Evolutionary conservation across 2,329 filamentous ascomycete genomes (phyloP).

Genomic region (Amylocarpus encephaloides): DNA sequence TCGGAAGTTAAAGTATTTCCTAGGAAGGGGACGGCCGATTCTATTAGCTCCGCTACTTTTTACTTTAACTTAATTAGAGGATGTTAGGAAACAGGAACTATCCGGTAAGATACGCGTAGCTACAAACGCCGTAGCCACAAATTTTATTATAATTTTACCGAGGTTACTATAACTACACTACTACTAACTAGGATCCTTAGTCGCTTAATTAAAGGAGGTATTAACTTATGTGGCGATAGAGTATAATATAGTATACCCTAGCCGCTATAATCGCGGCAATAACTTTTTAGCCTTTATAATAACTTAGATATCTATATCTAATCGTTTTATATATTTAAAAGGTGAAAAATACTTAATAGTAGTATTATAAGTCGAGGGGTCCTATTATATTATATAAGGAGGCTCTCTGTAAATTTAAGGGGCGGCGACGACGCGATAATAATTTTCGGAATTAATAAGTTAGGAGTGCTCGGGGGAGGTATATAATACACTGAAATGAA

Average conservation of each 20-base stretch:
- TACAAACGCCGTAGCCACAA: too few relatives aligned
- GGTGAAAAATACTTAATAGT: slow-evolving; percentile 5
- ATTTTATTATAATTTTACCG: not conserved
- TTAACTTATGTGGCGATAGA: not conserved
- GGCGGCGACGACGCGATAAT: slow-evolving; percentile 12
- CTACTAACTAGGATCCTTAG: slow-evolving; percentile 1
- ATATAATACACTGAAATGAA: slow-evolving; percentile 4
- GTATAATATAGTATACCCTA: not conserved
- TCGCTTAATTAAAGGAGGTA: slow-evolving; percentile 4
- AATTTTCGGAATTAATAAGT: slow-evolving; percentile 5
- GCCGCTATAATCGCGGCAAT: slow-evolving; percentile 1
- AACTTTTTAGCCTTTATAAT: slow-evolving; percentile 1
- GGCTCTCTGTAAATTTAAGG: slow-evolving; percentile 2
- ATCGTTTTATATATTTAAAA: slow-evolving; percentile 1
- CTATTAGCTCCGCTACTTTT: too few relatives aligned
- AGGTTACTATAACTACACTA: slow-evolving; percentile 4
- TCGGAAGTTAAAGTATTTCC: too few relatives aligned
- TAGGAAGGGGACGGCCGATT: too few relatives aligned
- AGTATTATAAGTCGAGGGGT: slow-evolving; percentile 1
- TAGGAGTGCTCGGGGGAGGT: not conserved
- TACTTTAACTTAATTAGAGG: too few relatives aligned
- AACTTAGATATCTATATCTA: not conserved
- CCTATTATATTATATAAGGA: slow-evolving; percentile 5
- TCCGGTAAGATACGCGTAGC: too few relatives aligned
- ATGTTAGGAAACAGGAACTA: too few relatives aligned